Conservation (phyloP, 1,139 yeast species). For the Debaryomycetaceae sp. region DNA sequence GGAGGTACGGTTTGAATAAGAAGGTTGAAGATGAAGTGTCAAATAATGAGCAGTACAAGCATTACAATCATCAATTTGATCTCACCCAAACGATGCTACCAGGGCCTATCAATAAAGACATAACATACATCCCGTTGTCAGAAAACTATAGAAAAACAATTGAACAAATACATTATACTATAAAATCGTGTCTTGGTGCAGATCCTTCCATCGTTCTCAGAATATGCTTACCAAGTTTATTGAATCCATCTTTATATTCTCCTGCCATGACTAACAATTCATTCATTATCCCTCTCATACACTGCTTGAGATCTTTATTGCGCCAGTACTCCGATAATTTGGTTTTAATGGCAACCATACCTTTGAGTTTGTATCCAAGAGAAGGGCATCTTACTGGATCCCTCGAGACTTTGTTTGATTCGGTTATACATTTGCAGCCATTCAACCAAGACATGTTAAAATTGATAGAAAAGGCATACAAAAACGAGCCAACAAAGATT, state of each 20-base stretch:
- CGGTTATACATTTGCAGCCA: conserved; percentile 75
- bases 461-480: conserved; percentile 64
- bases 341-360: conserved; percentile 50
- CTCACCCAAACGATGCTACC: conserved; percentile 69
- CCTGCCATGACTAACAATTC: conserved; percentile 49
- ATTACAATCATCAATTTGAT: conserved; percentile 71
- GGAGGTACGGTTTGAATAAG: conserved; percentile 74
- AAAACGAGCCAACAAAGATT: conserved; percentile 67
- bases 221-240: conserved; percentile 67
- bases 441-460: conserved; percentile 73
- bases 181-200: conserved; percentile 30
- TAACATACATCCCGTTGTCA: conserved; percentile 50
- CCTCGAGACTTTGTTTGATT: conserved; percentile 63
- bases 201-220: conserved; percentile 52
- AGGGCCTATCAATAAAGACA: conserved; percentile 59
- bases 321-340: conserved; percentile 46
- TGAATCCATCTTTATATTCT: conserved; percentile 76
- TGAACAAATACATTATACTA: conserved; percentile 37
- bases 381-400: conserved; percentile 45
- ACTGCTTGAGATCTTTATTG: conserved; percentile 54
- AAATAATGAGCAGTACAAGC: conserved; percentile 31
- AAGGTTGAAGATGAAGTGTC: conserved; percentile 21
- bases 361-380: conserved; percentile 68
- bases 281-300: conserved; percentile 60
- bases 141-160: conserved; percentile 22